A percentile compares a stretch with the other conserved stretches of the same genome.
Conservation (phyloP, 108 stramenopile genomes). For the Skeletonema tropicum region DNA sequence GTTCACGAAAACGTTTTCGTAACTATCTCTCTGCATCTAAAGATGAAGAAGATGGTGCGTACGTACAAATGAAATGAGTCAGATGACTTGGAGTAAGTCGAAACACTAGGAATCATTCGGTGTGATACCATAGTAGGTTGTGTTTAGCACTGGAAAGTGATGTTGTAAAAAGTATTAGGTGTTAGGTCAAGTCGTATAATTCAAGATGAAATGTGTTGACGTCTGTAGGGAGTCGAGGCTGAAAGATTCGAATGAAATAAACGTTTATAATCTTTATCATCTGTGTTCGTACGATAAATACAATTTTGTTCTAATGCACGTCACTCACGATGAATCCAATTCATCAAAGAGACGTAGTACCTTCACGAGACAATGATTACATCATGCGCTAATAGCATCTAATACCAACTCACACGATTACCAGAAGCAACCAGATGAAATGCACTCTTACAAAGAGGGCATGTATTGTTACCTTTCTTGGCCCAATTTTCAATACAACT, state of each 20-base stretch:
- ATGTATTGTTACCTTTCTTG: background rate
- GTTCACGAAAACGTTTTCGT: background rate
- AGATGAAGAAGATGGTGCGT: constrained; percentile 5
- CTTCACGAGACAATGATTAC: background rate
- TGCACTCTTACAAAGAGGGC: constrained; percentile 20
- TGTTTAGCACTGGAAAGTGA: background rate
- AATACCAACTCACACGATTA: constrained; percentile 18
- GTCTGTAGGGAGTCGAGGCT: too few relatives aligned
- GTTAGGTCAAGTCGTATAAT: background rate
- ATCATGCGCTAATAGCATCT: background rate
- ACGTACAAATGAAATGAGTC: constrained; percentile 40
- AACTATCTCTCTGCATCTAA: background rate
- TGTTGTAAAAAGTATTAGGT: background rate
- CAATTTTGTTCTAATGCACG: background rate
- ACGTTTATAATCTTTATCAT: background rate
- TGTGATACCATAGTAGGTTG: background rate
- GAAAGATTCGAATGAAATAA: too few relatives aligned
- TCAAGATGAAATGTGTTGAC: background rate
- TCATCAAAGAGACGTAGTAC: background rate
- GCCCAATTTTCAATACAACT: constrained; percentile 12
- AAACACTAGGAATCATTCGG: too few relatives aligned
- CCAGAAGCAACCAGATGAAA: constrained; percentile 19
- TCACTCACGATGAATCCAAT: background rate
- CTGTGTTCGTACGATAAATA: too few relatives aligned
- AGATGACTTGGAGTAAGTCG: background rate